phyloP scores from a whole-genome alignment of 495 filamentous ascomycete species.

The Letharia lupina region DNA sequence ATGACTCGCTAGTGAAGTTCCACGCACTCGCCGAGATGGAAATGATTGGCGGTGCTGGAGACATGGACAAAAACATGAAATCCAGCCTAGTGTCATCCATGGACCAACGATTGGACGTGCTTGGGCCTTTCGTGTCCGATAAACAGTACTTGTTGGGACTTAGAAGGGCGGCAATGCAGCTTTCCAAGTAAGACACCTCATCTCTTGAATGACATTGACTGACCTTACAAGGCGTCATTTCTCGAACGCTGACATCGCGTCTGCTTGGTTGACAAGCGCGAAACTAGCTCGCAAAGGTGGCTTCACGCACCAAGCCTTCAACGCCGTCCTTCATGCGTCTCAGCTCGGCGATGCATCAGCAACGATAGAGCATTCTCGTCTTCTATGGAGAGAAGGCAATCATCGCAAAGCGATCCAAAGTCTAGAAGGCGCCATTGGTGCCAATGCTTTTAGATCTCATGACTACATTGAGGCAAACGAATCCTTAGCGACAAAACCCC shows the following conservation, averaged over 20 bases:
- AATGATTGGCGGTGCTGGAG: slow-evolving; percentile 52
- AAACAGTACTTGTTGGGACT: slow-evolving; percentile 93
- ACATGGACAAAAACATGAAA: slow-evolving; percentile 30
- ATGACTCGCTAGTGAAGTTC: slow-evolving; percentile 71
- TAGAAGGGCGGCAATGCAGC: slow-evolving; percentile 74
- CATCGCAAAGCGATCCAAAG: slow-evolving; percentile 92
- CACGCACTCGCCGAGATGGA: slow-evolving; percentile 86
- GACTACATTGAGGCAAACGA: slow-evolving; percentile 41
- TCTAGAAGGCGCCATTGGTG: slow-evolving; percentile 72
- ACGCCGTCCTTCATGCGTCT: slow-evolving; percentile 83
- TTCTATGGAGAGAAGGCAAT: slow-evolving; percentile 92
- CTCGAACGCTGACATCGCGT: slow-evolving; percentile 62
- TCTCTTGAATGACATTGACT: slow-evolving; percentile 7
- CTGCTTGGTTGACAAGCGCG: slow-evolving; percentile 78
- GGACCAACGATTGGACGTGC: slow-evolving; percentile 65
- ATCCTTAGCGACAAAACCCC: slow-evolving; percentile 28
- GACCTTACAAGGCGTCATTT: slow-evolving; percentile 34
- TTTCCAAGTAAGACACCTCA: slow-evolving; percentile 47
- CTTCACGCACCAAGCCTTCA: slow-evolving; percentile 77
- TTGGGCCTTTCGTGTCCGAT: slow-evolving; percentile 79
- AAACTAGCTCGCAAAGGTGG: slow-evolving; percentile 77
- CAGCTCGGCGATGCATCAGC: slow-evolving; percentile 75
- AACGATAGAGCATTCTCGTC: slow-evolving; percentile 81
- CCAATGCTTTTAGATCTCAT: slow-evolving; percentile 54
- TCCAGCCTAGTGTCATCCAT: slow-evolving; percentile 49